Evolutionary conservation across 257 asterid species (phyloP), one percentile per base, ranked within the genome.

Genomic region (Paraleonurus japonicus): DNA sequence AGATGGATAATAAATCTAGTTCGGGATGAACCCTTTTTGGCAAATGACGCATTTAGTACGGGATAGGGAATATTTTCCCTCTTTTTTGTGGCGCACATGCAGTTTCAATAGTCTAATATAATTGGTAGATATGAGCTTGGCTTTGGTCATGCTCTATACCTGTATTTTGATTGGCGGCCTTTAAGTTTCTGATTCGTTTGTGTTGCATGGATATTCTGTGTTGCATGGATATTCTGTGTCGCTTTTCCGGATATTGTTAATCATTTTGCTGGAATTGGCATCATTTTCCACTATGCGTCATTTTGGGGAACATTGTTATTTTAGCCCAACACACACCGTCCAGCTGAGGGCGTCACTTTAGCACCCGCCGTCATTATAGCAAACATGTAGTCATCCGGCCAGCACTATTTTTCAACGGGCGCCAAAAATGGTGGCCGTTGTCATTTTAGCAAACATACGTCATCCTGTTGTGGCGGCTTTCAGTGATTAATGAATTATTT

Each of bases 251-350:
- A 13, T 4, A 41, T 23, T 70, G 7, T 39, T 15, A 55, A 9
- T 26, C 19, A 45, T 41, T 66, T 26, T 73, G 72, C 7, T 26
- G 61, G 50, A 53, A 57, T 51, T 41, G 32, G 54, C 55, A 41
- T 64, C 16, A 20, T 43, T 30, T 33, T 32, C 5, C 4, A 11
- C n/a, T 17, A 41, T 22, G 54, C 10, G 4, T 50, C 39, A 26
- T 8, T 26, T 37, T 51, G 26, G 27, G 17, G 17, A 1, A 7
- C 58, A 9, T 51, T 51, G 4, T 51, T n/a, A 51, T 51, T 50
- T 50, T 51, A 50, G 58, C 13, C 13, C 19, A 51, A 51, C 27
- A 51, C 7, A 51, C 13, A 22, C 16, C 54, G 16, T 17, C 8
- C 10, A 35, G 43, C 12, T 13, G 9, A 13, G 11, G 5, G 17